Evolutionary conservation across 139 green algal species (phyloP).

Genomic region (Desmodesmus armatus): DNA sequence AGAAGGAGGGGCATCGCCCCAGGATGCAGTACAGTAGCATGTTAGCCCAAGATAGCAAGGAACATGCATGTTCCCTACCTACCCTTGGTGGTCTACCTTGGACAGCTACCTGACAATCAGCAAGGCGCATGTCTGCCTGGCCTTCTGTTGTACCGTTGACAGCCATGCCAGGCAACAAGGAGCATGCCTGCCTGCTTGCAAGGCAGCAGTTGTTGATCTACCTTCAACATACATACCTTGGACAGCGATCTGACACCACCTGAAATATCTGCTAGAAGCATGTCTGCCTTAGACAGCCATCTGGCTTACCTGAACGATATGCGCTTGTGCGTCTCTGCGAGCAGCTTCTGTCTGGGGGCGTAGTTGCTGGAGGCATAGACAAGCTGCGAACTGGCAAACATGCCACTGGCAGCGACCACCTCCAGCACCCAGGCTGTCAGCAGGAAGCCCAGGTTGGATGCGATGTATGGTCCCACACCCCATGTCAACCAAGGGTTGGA

Average conservation of each 20-base stretch:
- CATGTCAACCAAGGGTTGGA: slow-evolving; percentile 33
- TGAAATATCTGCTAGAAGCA: neutral
- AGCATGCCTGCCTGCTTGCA: neutral
- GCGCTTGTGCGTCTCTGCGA: slow-evolving; percentile 13
- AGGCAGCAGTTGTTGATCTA: neutral
- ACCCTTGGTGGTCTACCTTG: too few relatives aligned
- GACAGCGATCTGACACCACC: too few relatives aligned
- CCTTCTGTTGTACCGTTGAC: too few relatives aligned
- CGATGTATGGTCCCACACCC: slow-evolving; percentile 15
- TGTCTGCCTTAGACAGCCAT: neutral
- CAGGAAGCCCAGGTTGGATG: slow-evolving; percentile 8
- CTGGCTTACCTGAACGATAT: slow-evolving; percentile 20
- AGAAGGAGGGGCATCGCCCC: too few relatives aligned
- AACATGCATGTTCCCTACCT: too few relatives aligned
- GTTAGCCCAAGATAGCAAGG: too few relatives aligned
- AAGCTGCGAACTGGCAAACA: slow-evolving; percentile 2
- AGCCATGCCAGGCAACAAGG: neutral
- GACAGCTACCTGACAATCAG: too few relatives aligned
- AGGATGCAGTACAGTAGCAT: too few relatives aligned
- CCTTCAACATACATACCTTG: neutral
- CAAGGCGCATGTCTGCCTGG: too few relatives aligned
- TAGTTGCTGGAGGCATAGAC: neutral
- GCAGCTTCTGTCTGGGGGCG: slow-evolving; percentile 3
- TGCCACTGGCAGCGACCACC: neutral
- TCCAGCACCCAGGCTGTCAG: neutral